Percentiles rank a stretch among this genome's conserved stretches.
These are phyloP conservation scores for Coemansia sp. DNA, from an alignment of 192 early-diverging fungal genomes.

Conservation along the genomic window DNA sequence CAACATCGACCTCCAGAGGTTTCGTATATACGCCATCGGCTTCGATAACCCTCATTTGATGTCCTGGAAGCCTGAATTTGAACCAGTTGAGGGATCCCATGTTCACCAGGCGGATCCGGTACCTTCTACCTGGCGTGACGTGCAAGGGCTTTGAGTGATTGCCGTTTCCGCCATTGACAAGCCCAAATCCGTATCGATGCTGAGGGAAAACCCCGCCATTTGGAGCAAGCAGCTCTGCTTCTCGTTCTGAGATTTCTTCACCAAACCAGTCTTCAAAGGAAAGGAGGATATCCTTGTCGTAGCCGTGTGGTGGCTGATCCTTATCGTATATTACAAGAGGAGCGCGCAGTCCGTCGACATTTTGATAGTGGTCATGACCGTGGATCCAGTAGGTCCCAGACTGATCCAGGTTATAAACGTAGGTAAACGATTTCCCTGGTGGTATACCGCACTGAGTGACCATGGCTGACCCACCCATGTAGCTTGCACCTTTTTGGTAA, in stretches of 20 bases:
- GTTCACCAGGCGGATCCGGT: slow-evolving; percentile 77
- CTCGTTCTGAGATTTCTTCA: slow-evolving; percentile 20
- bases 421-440: slow-evolving; percentile 64
- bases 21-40: slow-evolving; percentile 69
- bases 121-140: slow-evolving; percentile 76
- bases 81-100: slow-evolving; percentile 69
- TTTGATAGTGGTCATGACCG: slow-evolving; percentile 65
- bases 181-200: slow-evolving; percentile 52
- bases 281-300: slow-evolving; percentile 65
- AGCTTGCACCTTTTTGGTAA: slow-evolving; percentile 64
- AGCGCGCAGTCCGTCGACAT: slow-evolving; percentile 75
- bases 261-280: slow-evolving; percentile 67
- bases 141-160: slow-evolving; percentile 43
- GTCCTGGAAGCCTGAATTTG: slow-evolving; percentile 74
- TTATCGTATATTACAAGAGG: slow-evolving; percentile 68
- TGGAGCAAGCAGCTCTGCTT: background rate
- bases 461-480: slow-evolving; percentile 67
- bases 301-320: slow-evolving; percentile 47
- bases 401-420: slow-evolving; percentile 63
- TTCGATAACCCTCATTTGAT: slow-evolving; percentile 75
- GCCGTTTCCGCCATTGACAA: slow-evolving; percentile 61
- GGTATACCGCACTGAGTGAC: slow-evolving; percentile 76
- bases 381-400: slow-evolving; percentile 86
- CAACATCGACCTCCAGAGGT: slow-evolving; percentile 55
- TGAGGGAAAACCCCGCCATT: slow-evolving; percentile 52